A percentile compares a stretch with the other conserved stretches of the same genome.
phyloP scores from a whole-genome alignment of 1,284 basidiomycete species.

The Cryptococcus floricola region DNA sequence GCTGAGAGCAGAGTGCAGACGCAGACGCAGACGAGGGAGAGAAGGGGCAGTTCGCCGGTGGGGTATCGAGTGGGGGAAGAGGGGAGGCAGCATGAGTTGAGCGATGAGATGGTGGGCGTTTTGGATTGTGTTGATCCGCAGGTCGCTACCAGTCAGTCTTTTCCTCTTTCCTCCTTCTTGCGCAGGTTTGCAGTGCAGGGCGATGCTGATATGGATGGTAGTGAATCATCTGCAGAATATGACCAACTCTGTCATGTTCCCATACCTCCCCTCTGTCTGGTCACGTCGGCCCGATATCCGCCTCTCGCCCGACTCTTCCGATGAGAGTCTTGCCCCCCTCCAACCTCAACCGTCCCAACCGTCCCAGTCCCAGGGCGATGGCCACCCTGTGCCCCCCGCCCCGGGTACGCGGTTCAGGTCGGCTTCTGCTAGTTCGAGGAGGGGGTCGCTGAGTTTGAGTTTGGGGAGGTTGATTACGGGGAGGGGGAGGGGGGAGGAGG shows the following conservation, averaged over 20 bases:
- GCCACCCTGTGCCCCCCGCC: too few species aligned
- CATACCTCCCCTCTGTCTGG: slow-evolving; percentile 42
- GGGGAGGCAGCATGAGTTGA: slow-evolving; percentile 17
- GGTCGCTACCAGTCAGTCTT: slow-evolving; percentile 36
- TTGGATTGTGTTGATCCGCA: slow-evolving; percentile 41
- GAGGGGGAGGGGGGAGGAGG: not conserved
- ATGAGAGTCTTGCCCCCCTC: slow-evolving; percentile 7
- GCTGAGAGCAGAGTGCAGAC: too few species aligned
- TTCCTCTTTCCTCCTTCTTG: not conserved
- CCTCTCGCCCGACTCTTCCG: slow-evolving; percentile 21
- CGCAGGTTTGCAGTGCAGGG: too few species aligned
- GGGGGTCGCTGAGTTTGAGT: not conserved
- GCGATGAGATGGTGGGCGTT: slow-evolving; percentile 42
- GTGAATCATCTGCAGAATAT: slow-evolving; percentile 48
- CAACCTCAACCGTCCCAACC: too few species aligned
- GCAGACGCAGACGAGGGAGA: too few species aligned
- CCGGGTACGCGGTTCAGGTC: slow-evolving; percentile 5
- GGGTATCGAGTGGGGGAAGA: slow-evolving; percentile 9
- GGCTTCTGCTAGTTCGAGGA: slow-evolving; percentile 8
- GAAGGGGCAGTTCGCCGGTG: slow-evolving; percentile 7
- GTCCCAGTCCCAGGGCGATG: not conserved
- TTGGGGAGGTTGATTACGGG: not conserved
- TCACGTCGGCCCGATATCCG: slow-evolving; percentile 38
- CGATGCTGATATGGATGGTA: slow-evolving; percentile 7
- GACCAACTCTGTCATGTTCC: slow-evolving; percentile 46